These are phyloP conservation scores for Fallopia convolvulus DNA, from an alignment of 148 eudicot species.

Conservation along the genomic window DNA sequence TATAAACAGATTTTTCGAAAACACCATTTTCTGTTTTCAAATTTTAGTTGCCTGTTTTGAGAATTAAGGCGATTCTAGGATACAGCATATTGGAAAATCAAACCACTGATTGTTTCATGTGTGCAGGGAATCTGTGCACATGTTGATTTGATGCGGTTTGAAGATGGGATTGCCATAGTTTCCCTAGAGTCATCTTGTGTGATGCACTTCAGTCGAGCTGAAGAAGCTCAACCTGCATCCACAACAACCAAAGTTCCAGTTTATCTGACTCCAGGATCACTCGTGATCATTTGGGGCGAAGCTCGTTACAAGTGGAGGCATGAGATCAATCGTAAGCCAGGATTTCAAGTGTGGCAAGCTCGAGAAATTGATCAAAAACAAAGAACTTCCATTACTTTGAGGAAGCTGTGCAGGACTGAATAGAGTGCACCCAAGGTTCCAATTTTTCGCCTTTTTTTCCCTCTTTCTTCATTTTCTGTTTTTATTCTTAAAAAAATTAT, in stretches of 20 bases:
- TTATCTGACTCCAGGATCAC: constrained; percentile 65
- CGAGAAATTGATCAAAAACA: constrained; percentile 56
- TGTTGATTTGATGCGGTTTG: constrained; percentile 89
- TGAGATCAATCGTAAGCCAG: constrained; percentile 77
- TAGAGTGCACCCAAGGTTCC: constrained; percentile 7
- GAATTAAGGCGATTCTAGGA: too few relatives aligned
- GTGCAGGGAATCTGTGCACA: constrained; percentile 92
- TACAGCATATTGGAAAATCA: background rate
- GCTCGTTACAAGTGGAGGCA: constrained; percentile 91
- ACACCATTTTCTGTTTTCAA: too few relatives aligned
- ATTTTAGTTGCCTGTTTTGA: too few relatives aligned
- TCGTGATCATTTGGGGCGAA: constrained; percentile 73
- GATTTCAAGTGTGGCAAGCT: constrained; percentile 73
- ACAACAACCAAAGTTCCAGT: constrained; percentile 43
- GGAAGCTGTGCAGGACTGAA: constrained; percentile 53
- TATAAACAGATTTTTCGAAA: background rate
- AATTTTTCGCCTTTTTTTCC: background rate
- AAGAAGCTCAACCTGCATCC: constrained; percentile 18
- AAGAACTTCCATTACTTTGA: constrained; percentile 70
- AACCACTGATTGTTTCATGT: background rate
- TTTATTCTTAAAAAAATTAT: too few relatives aligned
- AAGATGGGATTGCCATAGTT: constrained; percentile 85
- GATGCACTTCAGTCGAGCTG: constrained; percentile 66
- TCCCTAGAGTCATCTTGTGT: constrained; percentile 85
- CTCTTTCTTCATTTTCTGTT: background rate